Evolutionary conservation across 208 protist genomes (phyloP), one percentile per base, ranked within the genome.

Genomic region (Trichomonas tenax): DNA sequence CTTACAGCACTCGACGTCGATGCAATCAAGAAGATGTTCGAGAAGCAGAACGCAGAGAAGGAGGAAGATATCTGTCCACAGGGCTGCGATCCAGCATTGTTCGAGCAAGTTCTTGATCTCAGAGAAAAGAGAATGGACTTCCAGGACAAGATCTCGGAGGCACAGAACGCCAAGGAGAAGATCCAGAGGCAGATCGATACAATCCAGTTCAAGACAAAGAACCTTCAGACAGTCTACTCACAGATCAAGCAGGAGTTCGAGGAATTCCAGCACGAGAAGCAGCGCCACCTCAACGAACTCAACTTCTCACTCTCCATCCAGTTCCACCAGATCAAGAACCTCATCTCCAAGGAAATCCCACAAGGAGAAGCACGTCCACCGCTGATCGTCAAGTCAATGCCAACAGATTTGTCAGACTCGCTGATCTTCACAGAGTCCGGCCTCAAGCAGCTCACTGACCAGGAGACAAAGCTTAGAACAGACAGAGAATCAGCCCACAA

Each of bases 201-300:
- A 49, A 95, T 98, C 0, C 95, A 96, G 63, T 97, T 97, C 95
- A 97, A 98, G 82, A 97, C 98, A 82, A 97, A 98, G 86, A 45
- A 51, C 34, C 96, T 98, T n/a, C 97, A 98, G 49, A 96, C 96
- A 26, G 97, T 96, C 10, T 97, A 98, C 0, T 41, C 97, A 23
- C 82, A 96, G 31, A 98, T 97, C 58, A 97, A 98, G 45, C 96
- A 97, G 34, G 98, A 98, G 51, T 98, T 99, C 63, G 81, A 97
- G 63, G 58, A 96, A 45, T 98, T 99, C 86, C 98, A 99, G 95
- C 96, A 93, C 15, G 98, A 99, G 96, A 99, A 99, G 97, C 98
- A 98, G 48, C 97, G 97, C 89, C 98, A 98, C 96, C 98, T 99
- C 36, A 99, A 99, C 96, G 97, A 98, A 97, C 97, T 99, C 6